Base-by-base conservation (phyloP, 2,329 filamentous ascomycete species). In the Cadophora luteo-olivacea region DNA sequence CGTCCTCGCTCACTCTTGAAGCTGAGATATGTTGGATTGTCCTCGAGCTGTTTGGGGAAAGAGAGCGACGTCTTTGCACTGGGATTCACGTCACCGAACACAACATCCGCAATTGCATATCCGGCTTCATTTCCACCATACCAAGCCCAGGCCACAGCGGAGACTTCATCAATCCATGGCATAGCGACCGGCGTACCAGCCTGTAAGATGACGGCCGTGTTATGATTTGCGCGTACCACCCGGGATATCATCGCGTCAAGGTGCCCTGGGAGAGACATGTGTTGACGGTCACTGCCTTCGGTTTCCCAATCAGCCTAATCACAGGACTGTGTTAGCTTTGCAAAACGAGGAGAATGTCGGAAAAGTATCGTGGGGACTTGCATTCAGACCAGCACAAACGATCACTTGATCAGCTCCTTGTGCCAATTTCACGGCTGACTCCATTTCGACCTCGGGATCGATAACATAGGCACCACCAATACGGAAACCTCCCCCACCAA, bases 91-190 rank as follows among this genome's bases (percentile, higher is more conserved):
- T 90, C 86, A 54, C 92, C 92, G 70, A 92, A 92, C 25, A 95
- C 82, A 1, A 94, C 85, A 72, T 95, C 92, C 0, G 91, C 91
- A 70, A 96, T 90, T 11, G 89, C 90, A 76, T 94, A 93, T 8
- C 92, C 92, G 6, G 90, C 90, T 81, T 95, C 92, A 75, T 94
- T 92, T n/a, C 92, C 92, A 69, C 92, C 91, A 76, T 93, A 95
- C 91, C 92, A 95, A 7, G 92, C 92, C 75, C 94, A 91, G 0
- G 94, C 76, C 1, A 94, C 81, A 0, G 88, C 87, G 7, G 80
- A 76, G 1, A 69, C 86, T 6, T 41, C 38, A 14, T 41, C 12
- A 11, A 86, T 82, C 90, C 90, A 92, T 0, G 90, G 89, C 89
- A 93, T 90, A 68, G 85, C 84, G 38, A 91, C 85, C 0, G 92